These are phyloP conservation scores for Agrostemma githago DNA, from an alignment of 148 eudicot species.

Conservation along the genomic window DNA sequence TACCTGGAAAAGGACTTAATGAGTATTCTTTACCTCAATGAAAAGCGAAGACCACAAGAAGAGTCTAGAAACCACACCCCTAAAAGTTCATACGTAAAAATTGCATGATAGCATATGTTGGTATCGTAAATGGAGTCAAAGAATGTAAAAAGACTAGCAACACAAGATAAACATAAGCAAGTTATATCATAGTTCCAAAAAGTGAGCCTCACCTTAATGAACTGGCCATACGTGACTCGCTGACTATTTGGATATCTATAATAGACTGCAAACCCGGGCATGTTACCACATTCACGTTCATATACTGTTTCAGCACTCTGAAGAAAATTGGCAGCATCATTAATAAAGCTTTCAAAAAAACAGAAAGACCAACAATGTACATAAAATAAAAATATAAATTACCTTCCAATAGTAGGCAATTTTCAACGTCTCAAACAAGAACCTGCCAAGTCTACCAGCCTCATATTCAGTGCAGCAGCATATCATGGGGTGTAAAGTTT, in stretches of 20 bases:
- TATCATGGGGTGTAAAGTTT: constrained; percentile 98
- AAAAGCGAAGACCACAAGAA: neutral
- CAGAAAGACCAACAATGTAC: neutral
- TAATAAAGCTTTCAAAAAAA: neutral
- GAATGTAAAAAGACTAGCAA: neutral
- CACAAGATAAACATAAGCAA: neutral
- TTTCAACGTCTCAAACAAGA: constrained; percentile 83
- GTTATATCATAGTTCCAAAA: neutral
- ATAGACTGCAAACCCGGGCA: constrained; percentile 99
- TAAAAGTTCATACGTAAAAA: neutral
- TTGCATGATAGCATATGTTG: neutral
- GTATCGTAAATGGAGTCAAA: neutral
- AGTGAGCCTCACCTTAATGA: constrained; percentile 62
- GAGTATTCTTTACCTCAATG: neutral
- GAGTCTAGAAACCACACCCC: neutral
- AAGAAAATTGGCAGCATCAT: constrained; percentile 21
- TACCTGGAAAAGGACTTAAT: constrained; percentile 37
- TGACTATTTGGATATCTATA: constrained; percentile 91
- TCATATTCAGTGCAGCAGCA: constrained; percentile 99
- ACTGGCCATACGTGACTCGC: constrained; percentile 91
- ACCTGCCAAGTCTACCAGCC: constrained; percentile 92
- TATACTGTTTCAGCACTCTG: constrained; percentile 90
- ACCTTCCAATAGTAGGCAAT: constrained; percentile 97
- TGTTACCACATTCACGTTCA: constrained; percentile 97
- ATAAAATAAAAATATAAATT: neutral